Evolutionary conservation across 192 early-diverging fungal species (phyloP).

Genomic region (Chytriomyces sp.): DNA sequence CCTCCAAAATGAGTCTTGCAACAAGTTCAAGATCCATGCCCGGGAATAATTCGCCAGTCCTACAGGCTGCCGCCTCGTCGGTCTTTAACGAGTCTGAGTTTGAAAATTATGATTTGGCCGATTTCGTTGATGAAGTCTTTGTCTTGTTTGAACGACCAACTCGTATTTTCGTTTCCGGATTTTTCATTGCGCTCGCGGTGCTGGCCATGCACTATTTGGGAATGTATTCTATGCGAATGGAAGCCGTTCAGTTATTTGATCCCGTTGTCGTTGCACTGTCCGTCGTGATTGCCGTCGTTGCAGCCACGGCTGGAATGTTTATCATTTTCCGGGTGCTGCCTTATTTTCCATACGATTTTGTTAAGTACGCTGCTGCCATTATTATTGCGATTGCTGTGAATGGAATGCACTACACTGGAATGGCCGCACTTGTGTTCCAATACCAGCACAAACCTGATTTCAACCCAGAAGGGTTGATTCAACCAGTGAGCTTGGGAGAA

Average conservation of each 20-base stretch:
- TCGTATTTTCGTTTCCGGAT: constrained; percentile 12
- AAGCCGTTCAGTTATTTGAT: neutral
- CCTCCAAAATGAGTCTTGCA: neutral
- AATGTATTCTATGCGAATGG: constrained; percentile 20
- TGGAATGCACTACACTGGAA: constrained; percentile 24
- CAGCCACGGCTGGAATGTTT: constrained; percentile 22
- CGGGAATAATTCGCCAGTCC: too few relatives aligned
- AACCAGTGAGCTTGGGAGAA: neutral
- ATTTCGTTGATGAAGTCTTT: neutral
- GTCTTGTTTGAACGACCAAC: constrained; percentile 5
- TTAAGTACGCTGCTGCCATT: constrained; percentile 1
- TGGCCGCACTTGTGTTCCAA: neutral
- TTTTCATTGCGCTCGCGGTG: constrained; percentile 9
- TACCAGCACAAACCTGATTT: neutral
- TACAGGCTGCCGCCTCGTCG: too few relatives aligned
- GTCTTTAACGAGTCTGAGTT: too few relatives aligned
- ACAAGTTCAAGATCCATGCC: too few relatives aligned
- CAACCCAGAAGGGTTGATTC: neutral
- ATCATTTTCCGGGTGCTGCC: constrained; percentile 22
- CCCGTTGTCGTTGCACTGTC: constrained; percentile 6
- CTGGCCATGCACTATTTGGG: constrained; percentile 18
- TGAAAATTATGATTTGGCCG: too few relatives aligned
- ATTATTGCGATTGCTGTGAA: constrained; percentile 20
- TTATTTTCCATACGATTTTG: neutral
- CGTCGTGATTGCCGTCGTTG: constrained; percentile 19